These are phyloP conservation scores for Dipteronia dyeriana DNA, from an alignment of 345 rosid species.

Conservation along the genomic window DNA sequence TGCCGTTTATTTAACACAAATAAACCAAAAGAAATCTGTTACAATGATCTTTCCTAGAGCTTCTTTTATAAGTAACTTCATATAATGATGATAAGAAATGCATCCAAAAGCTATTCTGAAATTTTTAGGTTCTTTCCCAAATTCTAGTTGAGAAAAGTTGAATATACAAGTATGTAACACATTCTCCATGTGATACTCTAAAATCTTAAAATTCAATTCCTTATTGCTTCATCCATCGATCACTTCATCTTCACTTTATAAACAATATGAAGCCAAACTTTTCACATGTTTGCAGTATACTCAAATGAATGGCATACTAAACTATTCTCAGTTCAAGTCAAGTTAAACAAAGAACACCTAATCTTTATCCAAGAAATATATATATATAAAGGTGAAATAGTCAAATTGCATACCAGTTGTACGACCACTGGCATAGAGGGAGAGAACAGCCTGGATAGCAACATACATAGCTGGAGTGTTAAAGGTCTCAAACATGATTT, in stretches of 20 bases:
- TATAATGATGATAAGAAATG: neutral
- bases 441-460: slow-evolving; percentile 70
- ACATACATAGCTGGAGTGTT: slow-evolving; percentile 68
- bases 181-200: neutral
- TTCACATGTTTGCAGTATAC: neutral
- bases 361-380: neutral
- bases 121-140: neutral
- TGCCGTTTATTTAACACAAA: neutral
- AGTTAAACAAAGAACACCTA: neutral
- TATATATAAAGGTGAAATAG: neutral
- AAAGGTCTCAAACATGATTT: slow-evolving; percentile 67
- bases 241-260: neutral
- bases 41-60: neutral
- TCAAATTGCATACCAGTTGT: slow-evolving; percentile 53
- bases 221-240: neutral
- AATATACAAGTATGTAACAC: neutral
- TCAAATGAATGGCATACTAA: slow-evolving; percentile 1
- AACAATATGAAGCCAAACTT: neutral
- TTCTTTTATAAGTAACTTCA: neutral
- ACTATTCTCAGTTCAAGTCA: neutral
- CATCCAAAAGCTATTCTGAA: neutral
- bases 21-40: neutral
- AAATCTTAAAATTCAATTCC: neutral
- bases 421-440: slow-evolving; percentile 74
- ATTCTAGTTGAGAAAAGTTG: neutral